Evolutionary conservation across 495 filamentous ascomycete genomes (phyloP).

Genomic region (Trichoderma erinaceum): DNA sequence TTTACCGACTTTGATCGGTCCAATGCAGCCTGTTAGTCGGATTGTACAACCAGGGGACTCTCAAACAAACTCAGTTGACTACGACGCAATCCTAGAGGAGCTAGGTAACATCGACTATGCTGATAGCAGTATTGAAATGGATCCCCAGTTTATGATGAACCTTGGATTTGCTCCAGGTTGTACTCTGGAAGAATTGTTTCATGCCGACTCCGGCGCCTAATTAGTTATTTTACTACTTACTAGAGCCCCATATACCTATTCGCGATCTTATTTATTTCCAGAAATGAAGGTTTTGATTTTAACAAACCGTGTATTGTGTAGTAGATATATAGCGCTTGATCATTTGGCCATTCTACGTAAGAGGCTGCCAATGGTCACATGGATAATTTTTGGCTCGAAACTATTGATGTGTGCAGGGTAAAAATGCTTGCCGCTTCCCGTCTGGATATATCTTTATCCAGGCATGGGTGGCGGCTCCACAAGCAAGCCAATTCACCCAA

Average conservation of each 20-base stretch:
- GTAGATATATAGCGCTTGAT: too few species aligned
- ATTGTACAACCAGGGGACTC: neutral
- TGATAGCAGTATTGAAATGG: conserved; percentile 41
- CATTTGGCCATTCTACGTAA: neutral
- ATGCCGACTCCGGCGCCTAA: conserved; percentile 17
- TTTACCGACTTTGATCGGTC: conserved; percentile 17
- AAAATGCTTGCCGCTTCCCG: neutral
- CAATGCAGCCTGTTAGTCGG: conserved; percentile 18
- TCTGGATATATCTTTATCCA: conserved; percentile 11
- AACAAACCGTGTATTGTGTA: too few species aligned
- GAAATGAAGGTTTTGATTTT: too few species aligned
- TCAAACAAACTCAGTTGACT: conserved; percentile 26
- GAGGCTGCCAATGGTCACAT: neutral
- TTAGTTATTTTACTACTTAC: neutral
- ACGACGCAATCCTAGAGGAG: conserved; percentile 58
- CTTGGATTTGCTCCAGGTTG: conserved; percentile 49
- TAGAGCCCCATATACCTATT: neutral
- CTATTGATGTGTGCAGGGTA: neutral
- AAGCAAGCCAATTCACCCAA: neutral
- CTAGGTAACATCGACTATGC: conserved; percentile 56
- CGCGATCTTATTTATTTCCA: neutral
- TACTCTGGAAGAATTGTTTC: conserved; percentile 27
- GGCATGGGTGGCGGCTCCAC: neutral
- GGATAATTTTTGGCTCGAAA: neutral
- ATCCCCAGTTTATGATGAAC: conserved; percentile 44